A percentile compares a stretch with the other conserved stretches of the same genome.
These are phyloP conservation scores for Colletotrichum tropicicola DNA, from an alignment of 2,329 filamentous ascomycete genomes.

Conservation along the genomic window DNA sequence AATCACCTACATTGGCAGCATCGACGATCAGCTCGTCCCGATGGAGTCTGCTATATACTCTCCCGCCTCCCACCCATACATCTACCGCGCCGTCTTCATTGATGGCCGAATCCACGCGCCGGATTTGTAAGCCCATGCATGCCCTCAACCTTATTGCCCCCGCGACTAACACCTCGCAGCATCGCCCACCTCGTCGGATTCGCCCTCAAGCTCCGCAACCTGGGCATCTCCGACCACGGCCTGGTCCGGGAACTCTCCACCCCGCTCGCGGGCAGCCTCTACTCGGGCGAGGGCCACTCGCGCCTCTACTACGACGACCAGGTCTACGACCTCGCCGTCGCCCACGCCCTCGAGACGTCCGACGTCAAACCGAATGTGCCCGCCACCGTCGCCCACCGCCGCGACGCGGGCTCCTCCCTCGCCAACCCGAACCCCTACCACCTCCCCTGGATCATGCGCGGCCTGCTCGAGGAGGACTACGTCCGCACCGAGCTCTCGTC, in stretches of 20 bases:
- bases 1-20: conserved; percentile 90
- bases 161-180: conserved; percentile 43
- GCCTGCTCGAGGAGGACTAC: conserved; percentile 88
- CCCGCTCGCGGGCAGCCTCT: conserved; percentile 89
- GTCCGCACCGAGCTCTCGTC: conserved; percentile 82
- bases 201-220: conserved; percentile 90
- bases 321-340: conserved; percentile 83
- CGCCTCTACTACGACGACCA: conserved; percentile 89
- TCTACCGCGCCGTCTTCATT: conserved; percentile 95
- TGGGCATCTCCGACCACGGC: conserved; percentile 92
- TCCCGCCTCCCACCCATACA: conserved; percentile 87
- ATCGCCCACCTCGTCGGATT: conserved; percentile 94
- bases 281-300: conserved; percentile 92
- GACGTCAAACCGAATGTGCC: conserved; percentile 47
- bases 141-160: too few relatives aligned
- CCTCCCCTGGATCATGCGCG: conserved; percentile 94
- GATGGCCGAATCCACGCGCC: conserved; percentile 92
- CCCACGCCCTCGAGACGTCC: conserved; percentile 79
- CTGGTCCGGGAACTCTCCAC: conserved; percentile 89
- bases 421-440: conserved; percentile 82
- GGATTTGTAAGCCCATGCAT: conserved; percentile 71
- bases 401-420: conserved; percentile 39
- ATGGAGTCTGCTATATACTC: conserved; percentile 91
- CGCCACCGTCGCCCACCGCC: conserved; percentile 33
- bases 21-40: conserved; percentile 95